Conservation (phyloP, 2,329 filamentous ascomycete genomes). For the Knufia fluminis region DNA sequence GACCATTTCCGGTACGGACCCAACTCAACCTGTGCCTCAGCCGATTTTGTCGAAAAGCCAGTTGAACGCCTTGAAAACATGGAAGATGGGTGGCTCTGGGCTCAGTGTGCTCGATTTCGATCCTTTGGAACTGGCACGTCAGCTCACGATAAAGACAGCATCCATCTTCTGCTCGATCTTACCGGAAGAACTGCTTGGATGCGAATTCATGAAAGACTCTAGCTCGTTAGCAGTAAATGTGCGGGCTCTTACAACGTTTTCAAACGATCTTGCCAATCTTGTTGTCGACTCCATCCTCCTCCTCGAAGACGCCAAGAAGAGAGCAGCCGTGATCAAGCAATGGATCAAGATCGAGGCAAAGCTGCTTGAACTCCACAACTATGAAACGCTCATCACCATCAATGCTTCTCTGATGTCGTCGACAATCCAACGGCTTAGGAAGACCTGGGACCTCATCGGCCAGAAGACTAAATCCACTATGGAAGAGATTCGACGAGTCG, state of each 20-base stretch:
- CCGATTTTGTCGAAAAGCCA: constrained; percentile 68
- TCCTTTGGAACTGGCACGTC: constrained; percentile 78
- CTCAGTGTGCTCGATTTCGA: constrained; percentile 85
- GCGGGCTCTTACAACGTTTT: constrained; percentile 84
- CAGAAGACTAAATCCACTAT: constrained; percentile 72
- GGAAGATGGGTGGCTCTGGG: constrained; percentile 60
- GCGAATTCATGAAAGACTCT: constrained; percentile 87
- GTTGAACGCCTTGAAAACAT: constrained; percentile 59
- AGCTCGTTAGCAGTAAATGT: constrained; percentile 77
- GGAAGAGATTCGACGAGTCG: constrained; percentile 69
- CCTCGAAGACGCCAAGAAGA: constrained; percentile 83
- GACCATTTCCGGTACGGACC: constrained; percentile 58
- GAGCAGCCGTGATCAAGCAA: constrained; percentile 84
- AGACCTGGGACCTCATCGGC: constrained; percentile 85
- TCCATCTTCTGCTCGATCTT: constrained; percentile 83
- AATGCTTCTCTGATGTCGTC: constrained; percentile 90
- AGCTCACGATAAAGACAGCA: constrained; percentile 88
- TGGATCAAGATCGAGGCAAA: constrained; percentile 93
- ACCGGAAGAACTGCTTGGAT: constrained; percentile 81
- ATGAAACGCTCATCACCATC: constrained; percentile 93
- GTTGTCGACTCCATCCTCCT: constrained; percentile 88
- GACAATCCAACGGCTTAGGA: constrained; percentile 75
- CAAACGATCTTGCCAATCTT: constrained; percentile 83
- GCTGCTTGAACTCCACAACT: constrained; percentile 85
- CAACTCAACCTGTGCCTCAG: constrained; percentile 62